Conservation (phyloP, 2,329 filamentous ascomycete genomes). For the Ophiostoma populinum region DNA sequence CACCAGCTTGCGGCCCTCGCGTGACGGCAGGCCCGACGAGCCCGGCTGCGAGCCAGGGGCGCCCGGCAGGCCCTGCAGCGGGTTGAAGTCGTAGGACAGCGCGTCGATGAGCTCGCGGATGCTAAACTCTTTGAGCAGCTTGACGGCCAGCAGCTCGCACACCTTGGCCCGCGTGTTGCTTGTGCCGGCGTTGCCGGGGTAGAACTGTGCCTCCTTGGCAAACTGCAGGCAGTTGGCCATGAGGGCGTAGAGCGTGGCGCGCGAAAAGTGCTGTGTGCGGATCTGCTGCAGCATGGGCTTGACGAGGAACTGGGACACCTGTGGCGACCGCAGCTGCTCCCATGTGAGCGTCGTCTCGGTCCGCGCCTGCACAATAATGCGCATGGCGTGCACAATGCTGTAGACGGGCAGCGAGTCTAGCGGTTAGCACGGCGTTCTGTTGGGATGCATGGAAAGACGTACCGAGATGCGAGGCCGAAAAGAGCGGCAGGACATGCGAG, state of each 20-base stretch:
- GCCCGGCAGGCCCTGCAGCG: constrained; percentile 60
- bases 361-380: constrained; percentile 63
- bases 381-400: constrained; percentile 76
- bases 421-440: background rate
- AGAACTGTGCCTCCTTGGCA: constrained; percentile 65
- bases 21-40: constrained; percentile 20
- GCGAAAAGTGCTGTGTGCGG: constrained; percentile 63
- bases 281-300: constrained; percentile 93
- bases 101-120: constrained; percentile 87
- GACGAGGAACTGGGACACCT: constrained; percentile 86
- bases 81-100: constrained; percentile 87
- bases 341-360: constrained; percentile 87
- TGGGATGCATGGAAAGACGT: constrained; percentile 14
- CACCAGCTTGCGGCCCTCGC: constrained; percentile 23
- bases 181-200: constrained; percentile 69
- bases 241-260: constrained; percentile 73
- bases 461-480: constrained; percentile 66
- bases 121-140: constrained; percentile 74
- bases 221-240: constrained; percentile 93
- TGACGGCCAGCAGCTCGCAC: constrained; percentile 79
- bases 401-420: constrained; percentile 76
- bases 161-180: constrained; percentile 74
- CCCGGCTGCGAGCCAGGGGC: constrained; percentile 14
- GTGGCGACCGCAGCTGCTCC: constrained; percentile 90
- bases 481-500: constrained; percentile 47